Conservation (phyloP, 148 eudicot species). For the Persicaria maculosa region DNA sequence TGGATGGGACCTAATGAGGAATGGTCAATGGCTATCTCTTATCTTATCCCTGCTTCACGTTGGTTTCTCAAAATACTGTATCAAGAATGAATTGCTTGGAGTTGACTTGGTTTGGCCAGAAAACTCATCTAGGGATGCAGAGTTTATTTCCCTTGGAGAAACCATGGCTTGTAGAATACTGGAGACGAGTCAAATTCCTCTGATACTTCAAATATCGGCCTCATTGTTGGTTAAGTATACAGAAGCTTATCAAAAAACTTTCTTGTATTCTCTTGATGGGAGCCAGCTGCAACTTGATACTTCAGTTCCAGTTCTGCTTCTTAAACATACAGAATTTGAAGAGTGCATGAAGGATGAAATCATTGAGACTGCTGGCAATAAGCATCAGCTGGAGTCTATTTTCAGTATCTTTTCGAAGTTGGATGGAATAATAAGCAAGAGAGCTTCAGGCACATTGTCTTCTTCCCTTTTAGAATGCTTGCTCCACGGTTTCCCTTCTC, state of each 20-base stretch:
- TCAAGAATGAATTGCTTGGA: constrained; percentile 32
- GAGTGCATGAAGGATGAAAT: constrained; percentile 50
- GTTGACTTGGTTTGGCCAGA: constrained; percentile 25
- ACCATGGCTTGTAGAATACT: constrained; percentile 32
- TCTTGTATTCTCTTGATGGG: constrained; percentile 35
- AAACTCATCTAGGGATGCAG: constrained; percentile 37
- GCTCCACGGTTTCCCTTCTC: constrained; percentile 86
- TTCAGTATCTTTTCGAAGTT: constrained; percentile 46
- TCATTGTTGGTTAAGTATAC: constrained; percentile 50
- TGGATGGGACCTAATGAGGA: constrained; percentile 70
- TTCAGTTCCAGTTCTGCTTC: constrained; percentile 50
- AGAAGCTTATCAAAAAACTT: constrained; percentile 54
- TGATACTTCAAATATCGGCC: constrained; percentile 44
- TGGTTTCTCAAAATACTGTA: constrained; percentile 39
- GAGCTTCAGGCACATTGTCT: constrained; percentile 46
- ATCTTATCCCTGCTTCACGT: constrained; percentile 48
- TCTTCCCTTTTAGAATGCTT: constrained; percentile 56
- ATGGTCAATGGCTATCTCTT: constrained; percentile 76
- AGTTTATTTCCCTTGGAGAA: constrained; percentile 51
- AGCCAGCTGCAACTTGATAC: constrained; percentile 24
- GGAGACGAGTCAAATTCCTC: constrained; percentile 35
- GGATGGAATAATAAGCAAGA: constrained; percentile 38
- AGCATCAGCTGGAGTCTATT: constrained; percentile 45
- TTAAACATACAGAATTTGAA: constrained; percentile 59
- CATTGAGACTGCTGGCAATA: constrained; percentile 35